Evolutionary conservation across 352 stramenopile genomes (phyloP).

Genomic region (Phytophthora parvispora): DNA sequence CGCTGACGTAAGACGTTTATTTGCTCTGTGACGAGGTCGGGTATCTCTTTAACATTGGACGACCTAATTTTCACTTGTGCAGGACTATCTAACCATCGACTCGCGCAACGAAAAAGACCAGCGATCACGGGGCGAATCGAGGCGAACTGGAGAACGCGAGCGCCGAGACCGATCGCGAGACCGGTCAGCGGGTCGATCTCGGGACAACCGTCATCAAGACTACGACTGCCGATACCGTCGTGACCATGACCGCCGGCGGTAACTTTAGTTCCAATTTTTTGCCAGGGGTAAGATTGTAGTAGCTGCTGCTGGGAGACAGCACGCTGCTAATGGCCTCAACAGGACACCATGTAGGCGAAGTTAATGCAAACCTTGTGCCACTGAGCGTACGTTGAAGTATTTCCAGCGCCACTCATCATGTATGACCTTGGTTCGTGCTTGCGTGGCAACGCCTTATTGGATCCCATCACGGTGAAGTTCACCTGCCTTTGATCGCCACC

Average conservation of each 20-base stretch:
- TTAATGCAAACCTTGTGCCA: no score
- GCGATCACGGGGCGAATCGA: slow-evolving; percentile 14
- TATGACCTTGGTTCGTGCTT: slow-evolving; percentile 5
- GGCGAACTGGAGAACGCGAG: slow-evolving; percentile 12
- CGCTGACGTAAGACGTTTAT: slow-evolving; percentile 50
- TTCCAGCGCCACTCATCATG: slow-evolving; percentile 14
- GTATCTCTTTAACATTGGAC: neutral
- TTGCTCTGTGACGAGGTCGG: neutral
- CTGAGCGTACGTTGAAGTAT: slow-evolving; percentile 2
- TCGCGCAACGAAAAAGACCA: slow-evolving; percentile 42
- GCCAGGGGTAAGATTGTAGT: no score
- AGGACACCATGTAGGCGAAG: no score
- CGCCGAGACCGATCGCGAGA: slow-evolving; percentile 19
- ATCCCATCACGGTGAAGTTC: neutral
- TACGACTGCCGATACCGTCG: slow-evolving; percentile 17
- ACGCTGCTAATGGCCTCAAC: no score
- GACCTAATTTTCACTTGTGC: neutral
- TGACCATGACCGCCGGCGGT: slow-evolving; percentile 28
- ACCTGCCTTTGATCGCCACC: neutral
- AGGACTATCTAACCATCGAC: slow-evolving; percentile 86
- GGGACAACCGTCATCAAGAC: slow-evolving; percentile 15
- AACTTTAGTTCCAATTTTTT: no score
- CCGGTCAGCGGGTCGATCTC: slow-evolving; percentile 13
- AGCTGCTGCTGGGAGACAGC: no score
- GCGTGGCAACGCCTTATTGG: slow-evolving; percentile 25